Conservation (phyloP, 345 rosid genomes). For the Nasturtium officinale region DNA sequence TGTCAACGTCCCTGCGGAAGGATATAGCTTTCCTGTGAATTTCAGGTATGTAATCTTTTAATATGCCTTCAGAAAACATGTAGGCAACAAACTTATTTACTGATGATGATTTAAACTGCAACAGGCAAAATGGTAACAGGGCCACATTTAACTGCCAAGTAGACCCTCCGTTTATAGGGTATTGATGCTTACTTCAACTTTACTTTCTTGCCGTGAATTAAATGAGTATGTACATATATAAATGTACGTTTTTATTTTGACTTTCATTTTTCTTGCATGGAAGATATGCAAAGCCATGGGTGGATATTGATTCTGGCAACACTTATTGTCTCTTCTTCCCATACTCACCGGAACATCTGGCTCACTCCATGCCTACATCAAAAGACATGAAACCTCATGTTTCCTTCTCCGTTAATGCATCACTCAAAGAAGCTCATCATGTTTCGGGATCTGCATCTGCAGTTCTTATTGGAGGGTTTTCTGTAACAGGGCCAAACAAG, state of each 20-base stretch:
- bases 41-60: slow-evolving; percentile 60
- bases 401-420: slow-evolving; percentile 61
- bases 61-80: not conserved
- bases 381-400: slow-evolving; percentile 62
- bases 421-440: slow-evolving; percentile 56
- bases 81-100: not conserved
- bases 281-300: slow-evolving; percentile 87
- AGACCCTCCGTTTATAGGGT: slow-evolving; percentile 86
- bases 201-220: not conserved
- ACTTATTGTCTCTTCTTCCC: slow-evolving; percentile 82
- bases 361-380: slow-evolving; percentile 53
- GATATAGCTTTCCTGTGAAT: slow-evolving; percentile 72
- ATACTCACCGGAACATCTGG: slow-evolving; percentile 85
- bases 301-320: slow-evolving; percentile 58
- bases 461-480: slow-evolving; percentile 85
- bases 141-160: slow-evolving; percentile 63
- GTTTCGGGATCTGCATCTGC: slow-evolving; percentile 83
- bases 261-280: slow-evolving; percentile 31
- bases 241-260: not conserved
- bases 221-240: not conserved
- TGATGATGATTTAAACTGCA: slow-evolving; percentile 30
- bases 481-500: slow-evolving; percentile 67
- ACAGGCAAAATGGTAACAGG: slow-evolving; percentile 52
- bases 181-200: slow-evolving; percentile 37
- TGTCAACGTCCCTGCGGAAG: slow-evolving; percentile 69